These are phyloP conservation scores for Stachybotrys elegans DNA, from an alignment of 2,329 filamentous ascomycete species.

Conservation along the genomic window DNA sequence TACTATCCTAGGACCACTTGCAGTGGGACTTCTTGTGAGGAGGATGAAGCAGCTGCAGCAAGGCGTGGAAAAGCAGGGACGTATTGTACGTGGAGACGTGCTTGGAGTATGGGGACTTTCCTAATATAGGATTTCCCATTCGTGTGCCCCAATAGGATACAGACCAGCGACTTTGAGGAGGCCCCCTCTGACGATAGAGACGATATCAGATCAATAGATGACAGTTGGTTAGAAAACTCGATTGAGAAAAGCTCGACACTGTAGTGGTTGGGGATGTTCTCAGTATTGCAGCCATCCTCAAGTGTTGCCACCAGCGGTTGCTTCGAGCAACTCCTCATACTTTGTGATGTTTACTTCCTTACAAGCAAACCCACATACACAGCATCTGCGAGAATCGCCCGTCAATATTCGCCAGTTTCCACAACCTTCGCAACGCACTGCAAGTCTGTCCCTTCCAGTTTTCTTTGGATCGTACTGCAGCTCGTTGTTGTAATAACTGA, in stretches of 20 bases:
- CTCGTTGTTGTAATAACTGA: background rate
- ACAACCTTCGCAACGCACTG: background rate
- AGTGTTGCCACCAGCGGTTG: too few relatives aligned
- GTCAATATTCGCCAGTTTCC: background rate
- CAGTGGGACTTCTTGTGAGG: slow-evolving; percentile 40
- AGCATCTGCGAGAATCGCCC: background rate
- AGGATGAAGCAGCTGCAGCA: slow-evolving; percentile 28
- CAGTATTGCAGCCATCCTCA: too few relatives aligned
- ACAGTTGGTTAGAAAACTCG: too few relatives aligned
- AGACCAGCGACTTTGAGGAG: too few relatives aligned
- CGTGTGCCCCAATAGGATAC: too few relatives aligned
- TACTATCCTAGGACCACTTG: slow-evolving; percentile 46
- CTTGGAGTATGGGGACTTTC: slow-evolving; percentile 16
- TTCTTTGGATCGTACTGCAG: background rate
- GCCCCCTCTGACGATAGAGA: too few relatives aligned
- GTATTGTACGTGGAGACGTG: slow-evolving; percentile 10
- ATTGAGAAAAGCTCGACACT: too few relatives aligned
- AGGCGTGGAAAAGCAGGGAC: slow-evolving; percentile 5
- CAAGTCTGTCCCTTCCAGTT: background rate
- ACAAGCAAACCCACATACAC: background rate
- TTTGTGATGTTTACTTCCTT: background rate
- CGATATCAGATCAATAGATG: too few relatives aligned
- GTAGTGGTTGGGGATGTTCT: too few relatives aligned
- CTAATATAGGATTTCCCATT: too few relatives aligned
- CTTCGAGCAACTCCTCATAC: too few relatives aligned